Evolutionary conservation across 2,329 filamentous ascomycete species (phyloP).

Genomic region (Didymella lethalis): DNA sequence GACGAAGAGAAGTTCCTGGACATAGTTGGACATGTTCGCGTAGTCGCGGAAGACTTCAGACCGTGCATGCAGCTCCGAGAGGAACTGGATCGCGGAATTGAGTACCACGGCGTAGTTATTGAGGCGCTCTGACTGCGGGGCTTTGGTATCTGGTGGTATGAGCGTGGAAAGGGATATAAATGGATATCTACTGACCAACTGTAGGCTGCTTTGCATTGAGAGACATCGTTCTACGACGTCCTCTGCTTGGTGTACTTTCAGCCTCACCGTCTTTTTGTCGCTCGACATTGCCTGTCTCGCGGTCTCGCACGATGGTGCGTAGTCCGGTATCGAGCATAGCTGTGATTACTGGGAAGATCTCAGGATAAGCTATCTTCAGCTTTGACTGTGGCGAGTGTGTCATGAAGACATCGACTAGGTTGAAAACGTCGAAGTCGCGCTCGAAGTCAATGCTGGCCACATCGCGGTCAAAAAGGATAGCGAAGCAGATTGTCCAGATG

Average conservation of each 20-base stretch:
- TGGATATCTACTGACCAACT: conserved; percentile 34
- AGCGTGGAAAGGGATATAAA: conserved; percentile 6
- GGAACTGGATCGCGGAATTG: conserved; percentile 78
- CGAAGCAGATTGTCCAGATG: conserved; percentile 87
- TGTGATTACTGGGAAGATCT: conserved; percentile 79
- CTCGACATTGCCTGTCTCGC: conserved; percentile 33
- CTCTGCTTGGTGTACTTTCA: conserved; percentile 44
- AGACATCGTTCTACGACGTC: conserved; percentile 71
- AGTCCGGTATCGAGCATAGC: conserved; percentile 88
- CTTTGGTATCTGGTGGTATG: conserved; percentile 39
- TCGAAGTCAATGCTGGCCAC: conserved; percentile 77
- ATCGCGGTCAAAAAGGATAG: conserved; percentile 86
- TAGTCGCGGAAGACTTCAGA: conserved; percentile 85
- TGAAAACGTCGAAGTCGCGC: conserved; percentile 75
- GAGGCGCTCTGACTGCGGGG: conserved; percentile 51
- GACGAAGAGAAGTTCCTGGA: conserved; percentile 78
- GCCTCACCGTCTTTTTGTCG: conserved; percentile 28
- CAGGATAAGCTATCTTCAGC: conserved; percentile 75
- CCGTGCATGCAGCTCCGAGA: conserved; percentile 78
- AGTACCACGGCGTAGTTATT: conserved; percentile 71
- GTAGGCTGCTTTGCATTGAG: conserved; percentile 63
- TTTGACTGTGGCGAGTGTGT: conserved; percentile 50
- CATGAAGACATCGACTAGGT: conserved; percentile 75
- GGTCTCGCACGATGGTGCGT: conserved; percentile 57
- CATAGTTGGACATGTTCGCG: conserved; percentile 78